These are phyloP conservation scores for Beauveria varroae DNA, from an alignment of 2,329 filamentous ascomycete species.

Conservation along the genomic window DNA sequence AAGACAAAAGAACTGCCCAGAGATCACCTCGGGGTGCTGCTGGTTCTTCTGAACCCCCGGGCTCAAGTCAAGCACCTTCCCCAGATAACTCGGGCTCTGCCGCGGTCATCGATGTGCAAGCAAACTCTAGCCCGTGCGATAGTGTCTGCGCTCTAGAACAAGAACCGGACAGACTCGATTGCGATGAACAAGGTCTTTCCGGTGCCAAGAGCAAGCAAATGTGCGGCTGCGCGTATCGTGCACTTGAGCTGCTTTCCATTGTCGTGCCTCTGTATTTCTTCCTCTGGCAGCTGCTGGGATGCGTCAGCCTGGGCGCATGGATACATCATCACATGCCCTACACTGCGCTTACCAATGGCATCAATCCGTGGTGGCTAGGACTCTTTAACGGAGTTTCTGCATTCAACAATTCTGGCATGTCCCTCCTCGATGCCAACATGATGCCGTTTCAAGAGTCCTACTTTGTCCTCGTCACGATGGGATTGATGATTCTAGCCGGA, in stretches of 20 bases:
- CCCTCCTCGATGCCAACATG: constrained; percentile 59
- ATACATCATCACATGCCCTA: constrained; percentile 44
- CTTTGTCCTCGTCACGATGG: constrained; percentile 46
- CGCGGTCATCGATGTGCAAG: no score
- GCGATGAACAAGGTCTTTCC: constrained; percentile 31
- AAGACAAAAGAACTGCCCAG: no score
- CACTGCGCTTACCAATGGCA: constrained; percentile 44
- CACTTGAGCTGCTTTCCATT: constrained; percentile 50
- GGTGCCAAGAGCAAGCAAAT: constrained; percentile 48
- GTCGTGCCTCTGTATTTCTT: constrained; percentile 54
- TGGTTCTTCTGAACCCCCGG: no score
- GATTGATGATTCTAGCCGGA: constrained; percentile 52
- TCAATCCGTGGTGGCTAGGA: constrained; percentile 62
- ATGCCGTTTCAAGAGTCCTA: constrained; percentile 48
- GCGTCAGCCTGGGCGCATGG: constrained; percentile 54
- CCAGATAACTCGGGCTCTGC: no score
- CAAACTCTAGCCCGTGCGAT: neutral
- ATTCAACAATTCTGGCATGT: constrained; percentile 68
- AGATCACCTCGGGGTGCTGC: no score
- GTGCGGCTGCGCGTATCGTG: constrained; percentile 57
- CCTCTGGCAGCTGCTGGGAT: constrained; percentile 51
- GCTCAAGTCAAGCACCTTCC: no score
- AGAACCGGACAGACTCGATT: neutral
- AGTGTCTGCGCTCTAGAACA: neutral
- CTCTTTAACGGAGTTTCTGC: constrained; percentile 61